phyloP scores from a whole-genome alignment of 2,329 filamentous ascomycete genomes.

The Fusarium sacchari region DNA sequence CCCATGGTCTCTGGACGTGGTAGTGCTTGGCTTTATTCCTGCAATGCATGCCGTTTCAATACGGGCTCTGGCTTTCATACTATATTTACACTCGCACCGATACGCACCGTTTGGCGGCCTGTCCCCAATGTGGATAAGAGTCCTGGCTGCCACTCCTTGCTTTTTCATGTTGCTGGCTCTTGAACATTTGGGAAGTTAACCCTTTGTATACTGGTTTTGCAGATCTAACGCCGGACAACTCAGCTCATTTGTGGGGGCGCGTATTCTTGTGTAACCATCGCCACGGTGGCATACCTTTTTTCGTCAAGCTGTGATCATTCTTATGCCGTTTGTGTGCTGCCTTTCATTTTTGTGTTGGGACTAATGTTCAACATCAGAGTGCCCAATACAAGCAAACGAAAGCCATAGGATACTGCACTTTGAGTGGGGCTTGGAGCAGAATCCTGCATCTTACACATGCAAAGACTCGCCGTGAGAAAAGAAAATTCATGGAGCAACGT shows the following conservation, averaged over 20 bases:
- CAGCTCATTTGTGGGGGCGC: constrained; percentile 2
- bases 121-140: neutral
- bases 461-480: constrained; percentile 1
- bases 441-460: neutral
- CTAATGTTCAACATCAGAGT: neutral
- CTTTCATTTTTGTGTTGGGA: neutral
- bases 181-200: neutral
- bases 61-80: constrained; percentile 18
- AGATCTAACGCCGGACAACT: neutral
- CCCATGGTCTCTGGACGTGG: constrained; percentile 9
- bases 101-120: constrained; percentile 11
- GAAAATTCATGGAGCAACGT: neutral
- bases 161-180: neutral
- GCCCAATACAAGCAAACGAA: constrained; percentile 5
- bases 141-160: constrained; percentile 10
- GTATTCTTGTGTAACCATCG: constrained; percentile 8
- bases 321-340: constrained; percentile 1
- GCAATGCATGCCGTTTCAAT: constrained; percentile 17
- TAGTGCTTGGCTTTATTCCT: constrained; percentile 2
- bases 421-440: neutral
- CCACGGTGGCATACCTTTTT: constrained; percentile 2
- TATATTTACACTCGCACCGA: constrained; percentile 33
- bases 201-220: neutral
- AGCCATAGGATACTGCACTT: constrained; percentile 5
- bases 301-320: constrained; percentile 5